Base-by-base conservation (phyloP, 2,329 filamentous ascomycete species). In the Fusarium humuli region DNA sequence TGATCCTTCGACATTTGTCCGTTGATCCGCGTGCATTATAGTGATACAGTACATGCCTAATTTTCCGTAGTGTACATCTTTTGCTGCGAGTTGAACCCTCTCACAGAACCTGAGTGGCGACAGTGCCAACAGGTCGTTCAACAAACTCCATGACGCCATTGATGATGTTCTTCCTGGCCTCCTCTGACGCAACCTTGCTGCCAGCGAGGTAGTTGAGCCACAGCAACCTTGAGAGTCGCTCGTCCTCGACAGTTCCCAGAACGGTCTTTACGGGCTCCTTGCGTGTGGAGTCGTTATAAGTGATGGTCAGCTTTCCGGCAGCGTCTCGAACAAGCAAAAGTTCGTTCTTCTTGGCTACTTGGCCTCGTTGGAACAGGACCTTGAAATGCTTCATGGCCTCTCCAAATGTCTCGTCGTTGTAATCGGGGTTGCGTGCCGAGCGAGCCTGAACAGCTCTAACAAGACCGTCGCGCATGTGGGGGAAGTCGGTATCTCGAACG, bases 171-270 rank as follows among this genome's bases (percentile, higher is more conserved):
- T 89, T 85, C 72, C 95, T 87, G 18, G 94, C 93, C 5, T 87
- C 85, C 79, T 97, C 94, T 69, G 93, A 97, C 30, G 94, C 94
- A 12, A 98, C 94, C 75, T 90, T 94, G 78, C 89, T 92, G 1
- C 96, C 96, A 7, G 89, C 93, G 32, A 99, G 83, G 80, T 97
- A 99, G 72, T 94, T 92, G 77, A 98, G 81, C 95, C 95, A 98
- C 23, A 98, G 82, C 64, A 95, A 82, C 61, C 92, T 88, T 60
- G 92, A 91, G 14, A 99, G 84, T 57, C 95, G 85, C 82, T 96
- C 92, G 76, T 98, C 96, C 0, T 80, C 75, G 2, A 98, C 89
- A 0, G 85, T 83, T 3, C 96, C 96, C 72, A 98, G 78, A 9
- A 84, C 78, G 79, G 86, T 78, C 83, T 84, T 80, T 52, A 79